A percentile compares a stretch with the other conserved stretches of the same genome.
These are phyloP conservation scores for Beauveria asiatica DNA, from an alignment of 2,329 filamentous ascomycete species.

Conservation along the genomic window DNA sequence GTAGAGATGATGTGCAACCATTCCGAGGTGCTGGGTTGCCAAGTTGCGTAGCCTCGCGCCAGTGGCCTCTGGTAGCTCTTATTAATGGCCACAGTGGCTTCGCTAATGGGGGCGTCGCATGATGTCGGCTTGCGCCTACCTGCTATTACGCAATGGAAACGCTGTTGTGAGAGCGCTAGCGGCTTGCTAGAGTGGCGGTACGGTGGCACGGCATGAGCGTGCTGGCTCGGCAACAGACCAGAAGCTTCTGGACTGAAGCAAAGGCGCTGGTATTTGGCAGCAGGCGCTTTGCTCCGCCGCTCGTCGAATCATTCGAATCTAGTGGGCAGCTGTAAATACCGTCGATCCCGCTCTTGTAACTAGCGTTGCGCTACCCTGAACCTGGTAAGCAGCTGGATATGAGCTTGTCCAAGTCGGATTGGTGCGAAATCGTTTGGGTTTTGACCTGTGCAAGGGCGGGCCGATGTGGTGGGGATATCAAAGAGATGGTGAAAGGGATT, in stretches of 20 bases:
- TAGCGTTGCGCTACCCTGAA: constrained; percentile 4
- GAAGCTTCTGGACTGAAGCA: not conserved
- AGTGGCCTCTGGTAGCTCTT: not conserved
- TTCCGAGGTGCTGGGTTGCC: constrained; percentile 6
- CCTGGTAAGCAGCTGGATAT: not conserved
- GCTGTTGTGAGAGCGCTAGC: not conserved
- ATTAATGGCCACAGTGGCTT: not conserved
- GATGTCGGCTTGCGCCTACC: not conserved
- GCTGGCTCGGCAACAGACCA: not conserved
- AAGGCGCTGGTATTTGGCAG: not conserved
- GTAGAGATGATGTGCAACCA: not conserved
- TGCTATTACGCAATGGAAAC: constrained; percentile 5
- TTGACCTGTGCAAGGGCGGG: constrained; percentile 6
- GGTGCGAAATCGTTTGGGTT: not conserved
- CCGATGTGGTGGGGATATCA: constrained; percentile 7
- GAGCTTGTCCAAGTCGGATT: not conserved
- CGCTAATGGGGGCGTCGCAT: not conserved
- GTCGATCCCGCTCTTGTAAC: not conserved
- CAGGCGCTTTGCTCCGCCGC: not conserved
- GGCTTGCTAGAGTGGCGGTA: not conserved
- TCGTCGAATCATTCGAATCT: not conserved
- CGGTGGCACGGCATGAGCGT: not conserved
- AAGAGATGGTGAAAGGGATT: constrained; percentile 8
- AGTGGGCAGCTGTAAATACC: not conserved
- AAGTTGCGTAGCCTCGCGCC: not conserved